A percentile compares a stretch with the other conserved stretches of the same genome.
Conservation (phyloP, 257 asterid genomes). For the Fraxinus americana region DNA sequence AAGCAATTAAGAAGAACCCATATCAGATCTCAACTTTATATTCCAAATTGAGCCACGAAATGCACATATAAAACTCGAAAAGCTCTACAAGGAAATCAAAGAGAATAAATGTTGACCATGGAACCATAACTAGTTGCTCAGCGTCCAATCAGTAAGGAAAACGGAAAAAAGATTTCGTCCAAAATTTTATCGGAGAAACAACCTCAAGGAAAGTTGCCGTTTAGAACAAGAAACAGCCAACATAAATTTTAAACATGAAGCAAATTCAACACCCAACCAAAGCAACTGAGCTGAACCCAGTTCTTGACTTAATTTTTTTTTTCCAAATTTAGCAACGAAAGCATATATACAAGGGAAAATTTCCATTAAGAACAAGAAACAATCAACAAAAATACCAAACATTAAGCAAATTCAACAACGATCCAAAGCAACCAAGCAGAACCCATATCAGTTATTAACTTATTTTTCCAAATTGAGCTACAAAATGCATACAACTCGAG, state of each 20-base stretch:
- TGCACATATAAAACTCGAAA: too few relatives aligned
- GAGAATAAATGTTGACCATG: too few relatives aligned
- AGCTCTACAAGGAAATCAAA: too few relatives aligned
- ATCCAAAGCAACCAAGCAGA: background rate
- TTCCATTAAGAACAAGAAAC: background rate
- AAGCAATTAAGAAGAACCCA: too few relatives aligned
- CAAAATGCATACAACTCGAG: background rate
- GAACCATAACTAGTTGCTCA: too few relatives aligned
- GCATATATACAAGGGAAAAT: background rate
- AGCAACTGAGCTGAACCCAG: background rate
- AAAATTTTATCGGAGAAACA: too few relatives aligned
- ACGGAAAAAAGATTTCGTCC: too few relatives aligned
- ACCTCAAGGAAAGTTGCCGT: too few relatives aligned
- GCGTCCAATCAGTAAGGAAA: too few relatives aligned
- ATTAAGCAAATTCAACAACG: background rate
- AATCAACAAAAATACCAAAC: background rate
- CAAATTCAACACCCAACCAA: background rate
- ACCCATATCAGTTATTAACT: background rate
- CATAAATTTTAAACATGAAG: background rate
- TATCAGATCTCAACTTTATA: too few relatives aligned
- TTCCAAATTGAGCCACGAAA: too few relatives aligned
- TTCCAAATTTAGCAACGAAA: background rate
- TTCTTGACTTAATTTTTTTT: background rate
- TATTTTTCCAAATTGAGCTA: background rate
- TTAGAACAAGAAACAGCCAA: background rate